phyloP scores from a whole-genome alignment of 2,329 filamentous ascomycete genomes.

The Cryphonectria radicalis region DNA sequence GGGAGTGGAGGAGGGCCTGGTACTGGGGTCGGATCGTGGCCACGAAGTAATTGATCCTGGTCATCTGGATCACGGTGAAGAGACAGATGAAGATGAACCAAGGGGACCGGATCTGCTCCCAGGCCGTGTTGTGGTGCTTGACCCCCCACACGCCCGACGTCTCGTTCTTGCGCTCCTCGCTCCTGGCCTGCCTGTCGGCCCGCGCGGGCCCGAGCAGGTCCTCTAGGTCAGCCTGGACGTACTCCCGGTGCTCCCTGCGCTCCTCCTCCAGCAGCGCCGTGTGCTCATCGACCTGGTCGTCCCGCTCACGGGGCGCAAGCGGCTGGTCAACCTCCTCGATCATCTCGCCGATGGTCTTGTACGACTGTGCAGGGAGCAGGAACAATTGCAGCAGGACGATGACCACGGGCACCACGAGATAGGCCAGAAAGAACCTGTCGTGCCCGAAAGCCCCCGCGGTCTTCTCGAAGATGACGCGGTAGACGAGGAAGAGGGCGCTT shows the following conservation, averaged over 20 bases:
- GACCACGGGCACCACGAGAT: slow-evolving; percentile 70
- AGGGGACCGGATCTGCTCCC: slow-evolving; percentile 74
- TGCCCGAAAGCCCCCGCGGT: slow-evolving; percentile 58
- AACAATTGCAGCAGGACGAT: slow-evolving; percentile 71
- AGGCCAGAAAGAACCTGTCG: slow-evolving; percentile 71
- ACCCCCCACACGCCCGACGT: slow-evolving; percentile 84
- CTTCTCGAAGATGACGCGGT: slow-evolving; percentile 70
- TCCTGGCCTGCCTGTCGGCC: slow-evolving; percentile 65
- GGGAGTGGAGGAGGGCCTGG: slow-evolving; percentile 70
- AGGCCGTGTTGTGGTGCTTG: slow-evolving; percentile 73
- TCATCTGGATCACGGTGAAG: slow-evolving; percentile 79
- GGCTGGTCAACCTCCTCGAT: slow-evolving; percentile 70
- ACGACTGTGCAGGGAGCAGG: slow-evolving; percentile 75
- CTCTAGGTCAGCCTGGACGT: slow-evolving; percentile 72
- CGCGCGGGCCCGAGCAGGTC: slow-evolving; percentile 68
- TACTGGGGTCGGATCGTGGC: slow-evolving; percentile 86
- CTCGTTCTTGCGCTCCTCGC: slow-evolving; percentile 71
- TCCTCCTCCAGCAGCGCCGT: slow-evolving; percentile 59
- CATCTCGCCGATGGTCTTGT: slow-evolving; percentile 85
- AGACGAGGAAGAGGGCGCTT: slow-evolving; percentile 76
- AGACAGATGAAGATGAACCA: slow-evolving; percentile 87
- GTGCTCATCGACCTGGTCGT: slow-evolving; percentile 62
- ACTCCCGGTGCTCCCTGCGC: slow-evolving; percentile 63
- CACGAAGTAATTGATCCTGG: slow-evolving; percentile 90
- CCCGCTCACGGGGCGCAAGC: slow-evolving; percentile 39